Base-by-base conservation (phyloP, 1,284 basidiomycete species). In the Volvariella surrecta region DNA sequence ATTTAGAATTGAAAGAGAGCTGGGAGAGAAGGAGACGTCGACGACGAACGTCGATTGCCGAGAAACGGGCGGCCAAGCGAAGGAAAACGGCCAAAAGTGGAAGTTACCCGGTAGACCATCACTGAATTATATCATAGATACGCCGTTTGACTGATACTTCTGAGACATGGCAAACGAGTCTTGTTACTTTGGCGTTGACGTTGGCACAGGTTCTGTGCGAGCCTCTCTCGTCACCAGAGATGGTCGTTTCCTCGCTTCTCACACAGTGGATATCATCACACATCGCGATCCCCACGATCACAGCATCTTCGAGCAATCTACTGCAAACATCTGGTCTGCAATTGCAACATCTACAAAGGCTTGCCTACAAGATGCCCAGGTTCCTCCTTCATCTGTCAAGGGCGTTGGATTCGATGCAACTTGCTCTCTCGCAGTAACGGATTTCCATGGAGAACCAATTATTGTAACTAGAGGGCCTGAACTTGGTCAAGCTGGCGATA, bases 391-490 rank as follows among this genome's bases (percentile, higher is more conserved):
- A 2, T 62, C 71, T 3, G 82, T 99, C 51, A 91, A 89, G 56
- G 95, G 95, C 1, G 60, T 99, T 45, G 93, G 94, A 8, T 97
- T 98, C 60, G 95, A 98, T 62, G 95, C 94, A 41, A 99, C 95
- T 0, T 99, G 96, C 66, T 95, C 91, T 0, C 73, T 99, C 30
- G 92, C 94, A 0, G 94, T 98, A 18, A 73, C 84, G 1, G 82
- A 92, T 57, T 65, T 77, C 44, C 56, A 76, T 11, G 92, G 92
- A 3, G 66, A 74, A 37, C 88, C 94, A 0, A 70, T 97, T 30
- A 70, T 71, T n/a, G 83, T 99, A 39, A 89, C 87, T 1, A 80
- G 79, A 44, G 88, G 85, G 1, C 64, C 72, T 1, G 57, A 68
- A 18, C 60, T 89, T 4, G 89, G 87, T 9, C 58, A 67, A 44